Conservation (phyloP, 352 stramenopile genomes). For the Phytopythium boreale region DNA sequence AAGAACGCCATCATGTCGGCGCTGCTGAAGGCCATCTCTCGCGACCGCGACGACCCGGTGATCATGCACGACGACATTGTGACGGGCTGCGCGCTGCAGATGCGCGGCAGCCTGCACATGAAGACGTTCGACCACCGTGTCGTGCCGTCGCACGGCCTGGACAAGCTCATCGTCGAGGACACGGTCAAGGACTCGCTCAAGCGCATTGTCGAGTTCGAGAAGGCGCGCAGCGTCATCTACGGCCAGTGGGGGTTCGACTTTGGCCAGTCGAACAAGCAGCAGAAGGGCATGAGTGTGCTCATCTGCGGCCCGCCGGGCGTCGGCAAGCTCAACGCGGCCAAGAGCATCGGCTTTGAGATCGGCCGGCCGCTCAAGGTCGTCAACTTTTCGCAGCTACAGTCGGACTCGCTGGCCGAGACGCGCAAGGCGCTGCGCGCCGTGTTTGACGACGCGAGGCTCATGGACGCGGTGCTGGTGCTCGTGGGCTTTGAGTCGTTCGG, state of each 20-base stretch:
- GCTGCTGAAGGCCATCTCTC: conserved; percentile 73
- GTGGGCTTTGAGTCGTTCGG: conserved; percentile 88
- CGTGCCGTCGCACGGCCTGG: conserved; percentile 68
- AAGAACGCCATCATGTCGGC: conserved; percentile 89
- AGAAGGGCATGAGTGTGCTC: conserved; percentile 80
- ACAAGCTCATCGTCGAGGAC: conserved; percentile 69
- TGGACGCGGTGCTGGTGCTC: conserved; percentile 84
- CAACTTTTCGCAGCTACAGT: conserved; percentile 70
- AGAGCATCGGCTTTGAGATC: conserved; percentile 83
- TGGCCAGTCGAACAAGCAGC: conserved; percentile 74
- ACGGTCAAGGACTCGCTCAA: conserved; percentile 63
- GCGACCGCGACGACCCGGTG: conserved; percentile 48
- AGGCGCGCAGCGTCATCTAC: conserved; percentile 83
- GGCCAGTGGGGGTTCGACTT: conserved; percentile 86
- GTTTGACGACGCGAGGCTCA: conserved; percentile 85
- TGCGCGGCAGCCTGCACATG: conserved; percentile 87
- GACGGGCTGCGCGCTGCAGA: conserved; percentile 77
- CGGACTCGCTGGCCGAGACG: conserved; percentile 71
- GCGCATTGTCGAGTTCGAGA: conserved; percentile 79
- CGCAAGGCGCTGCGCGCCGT: conserved; percentile 71
- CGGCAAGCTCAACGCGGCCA: conserved; percentile 73
- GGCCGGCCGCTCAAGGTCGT: conserved; percentile 80
- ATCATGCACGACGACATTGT: conserved; percentile 81
- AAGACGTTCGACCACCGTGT: conserved; percentile 88
- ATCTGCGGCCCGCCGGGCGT: conserved; percentile 68